Evolutionary conservation across 2,329 filamentous ascomycete species (phyloP).

Genomic region (Acrodontium crateriforme): DNA sequence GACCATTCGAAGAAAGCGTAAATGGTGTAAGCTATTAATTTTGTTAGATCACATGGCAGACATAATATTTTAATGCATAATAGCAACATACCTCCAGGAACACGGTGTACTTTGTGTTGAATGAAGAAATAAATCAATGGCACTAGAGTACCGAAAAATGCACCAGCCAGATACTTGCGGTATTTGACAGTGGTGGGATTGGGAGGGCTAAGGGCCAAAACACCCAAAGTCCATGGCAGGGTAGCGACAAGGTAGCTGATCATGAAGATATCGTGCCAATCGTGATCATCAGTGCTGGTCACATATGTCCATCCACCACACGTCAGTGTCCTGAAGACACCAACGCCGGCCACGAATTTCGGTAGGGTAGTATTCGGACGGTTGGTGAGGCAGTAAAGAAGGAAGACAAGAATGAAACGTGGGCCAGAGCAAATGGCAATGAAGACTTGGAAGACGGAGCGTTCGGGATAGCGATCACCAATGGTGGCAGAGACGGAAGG

Average conservation of each 20-base stretch:
- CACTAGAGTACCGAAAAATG: slow-evolving; percentile 83
- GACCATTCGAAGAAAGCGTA: slow-evolving; percentile 99
- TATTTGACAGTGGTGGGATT: slow-evolving; percentile 76
- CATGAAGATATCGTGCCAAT: slow-evolving; percentile 99
- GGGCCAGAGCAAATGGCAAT: slow-evolving; percentile 95
- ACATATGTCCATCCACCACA: slow-evolving; percentile 98
- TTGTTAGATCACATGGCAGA: no score
- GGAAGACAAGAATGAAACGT: slow-evolving; percentile 74
- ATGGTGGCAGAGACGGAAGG: slow-evolving; percentile 55
- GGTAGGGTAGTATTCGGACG: slow-evolving; percentile 58
- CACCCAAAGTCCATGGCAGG: slow-evolving; percentile 87
- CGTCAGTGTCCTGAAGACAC: slow-evolving; percentile 76
- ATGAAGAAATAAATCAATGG: slow-evolving; percentile 95
- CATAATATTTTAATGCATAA: not conserved
- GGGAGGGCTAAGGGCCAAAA: slow-evolving; percentile 71
- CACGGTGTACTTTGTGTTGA: slow-evolving; percentile 91
- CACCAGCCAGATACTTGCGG: slow-evolving; percentile 66
- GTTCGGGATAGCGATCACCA: slow-evolving; percentile 90
- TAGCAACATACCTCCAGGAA: slow-evolving; percentile 64
- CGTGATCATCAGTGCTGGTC: slow-evolving; percentile 93
- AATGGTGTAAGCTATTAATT: slow-evolving; percentile 67
- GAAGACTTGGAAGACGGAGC: slow-evolving; percentile 93
- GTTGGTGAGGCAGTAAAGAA: slow-evolving; percentile 84
- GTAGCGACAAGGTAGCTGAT: slow-evolving; percentile 93
- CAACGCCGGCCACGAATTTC: slow-evolving; percentile 65